These are phyloP conservation scores for Botrytis fabae DNA, from an alignment of 2,329 filamentous ascomycete genomes.

Conservation along the genomic window DNA sequence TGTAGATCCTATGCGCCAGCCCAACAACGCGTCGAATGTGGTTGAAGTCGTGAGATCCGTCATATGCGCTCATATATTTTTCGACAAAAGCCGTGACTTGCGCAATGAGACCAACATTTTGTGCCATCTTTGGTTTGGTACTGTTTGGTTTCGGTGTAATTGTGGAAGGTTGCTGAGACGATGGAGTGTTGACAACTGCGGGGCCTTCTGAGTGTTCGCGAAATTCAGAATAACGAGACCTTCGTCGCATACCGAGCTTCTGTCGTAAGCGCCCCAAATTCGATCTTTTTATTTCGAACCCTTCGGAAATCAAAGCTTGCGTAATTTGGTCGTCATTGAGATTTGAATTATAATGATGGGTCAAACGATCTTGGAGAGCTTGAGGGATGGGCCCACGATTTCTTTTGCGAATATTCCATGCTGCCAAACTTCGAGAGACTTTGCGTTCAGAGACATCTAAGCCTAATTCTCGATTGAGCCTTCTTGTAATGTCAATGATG, in stretches of 20 bases:
- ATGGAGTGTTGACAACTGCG: constrained; percentile 17
- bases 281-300: constrained; percentile 35
- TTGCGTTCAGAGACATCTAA: constrained; percentile 38
- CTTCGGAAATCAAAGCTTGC: constrained; percentile 33
- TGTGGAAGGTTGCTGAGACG: constrained; percentile 6
- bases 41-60: constrained; percentile 83
- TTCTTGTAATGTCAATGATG: constrained; percentile 37
- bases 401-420: constrained; percentile 37
- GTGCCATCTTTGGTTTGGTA: constrained; percentile 30
- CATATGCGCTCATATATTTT: constrained; percentile 73
- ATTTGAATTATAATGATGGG: constrained; percentile 38
- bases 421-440: constrained; percentile 35
- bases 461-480: constrained; percentile 35
- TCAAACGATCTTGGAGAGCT: constrained; percentile 34
- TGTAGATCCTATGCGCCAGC: constrained; percentile 54
- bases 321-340: constrained; percentile 39
- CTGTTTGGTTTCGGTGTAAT: constrained; percentile 25
- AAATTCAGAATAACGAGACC: constrained; percentile 38
- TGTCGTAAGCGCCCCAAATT: constrained; percentile 36
- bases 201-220: constrained; percentile 34
- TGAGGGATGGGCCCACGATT: constrained; percentile 34
- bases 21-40: constrained; percentile 80
- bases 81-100: constrained; percentile 63
- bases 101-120: constrained; percentile 44
- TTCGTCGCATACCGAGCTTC: constrained; percentile 37